Evolutionary conservation across 2,329 filamentous ascomycete genomes (phyloP).

Genomic region (Fusarium verrucosum): DNA sequence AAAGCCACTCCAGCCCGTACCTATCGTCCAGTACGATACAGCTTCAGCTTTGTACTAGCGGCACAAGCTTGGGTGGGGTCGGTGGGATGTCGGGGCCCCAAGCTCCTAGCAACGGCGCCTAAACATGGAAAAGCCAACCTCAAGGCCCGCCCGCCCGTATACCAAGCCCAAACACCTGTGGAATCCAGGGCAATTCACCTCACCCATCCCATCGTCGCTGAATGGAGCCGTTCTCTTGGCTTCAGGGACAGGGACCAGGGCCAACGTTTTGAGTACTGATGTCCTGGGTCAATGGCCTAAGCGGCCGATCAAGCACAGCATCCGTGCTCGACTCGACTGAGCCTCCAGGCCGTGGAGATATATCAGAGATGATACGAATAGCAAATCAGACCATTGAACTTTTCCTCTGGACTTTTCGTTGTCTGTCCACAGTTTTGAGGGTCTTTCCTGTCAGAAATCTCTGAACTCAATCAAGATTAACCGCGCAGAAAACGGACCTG

Average conservation of each 20-base stretch:
- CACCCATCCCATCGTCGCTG: conserved; percentile 24
- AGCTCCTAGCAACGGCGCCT: conserved; percentile 45
- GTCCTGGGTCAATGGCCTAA: neutral
- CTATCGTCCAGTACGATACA: conserved; percentile 23
- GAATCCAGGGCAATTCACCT: conserved; percentile 20
- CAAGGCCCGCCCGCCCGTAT: conserved; percentile 22
- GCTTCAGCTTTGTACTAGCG: conserved; percentile 35
- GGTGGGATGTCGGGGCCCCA: conserved; percentile 28
- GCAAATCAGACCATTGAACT: neutral
- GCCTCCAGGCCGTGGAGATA: conserved; percentile 2
- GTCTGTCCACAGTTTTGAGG: neutral
- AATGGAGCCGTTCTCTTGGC: conserved; percentile 25
- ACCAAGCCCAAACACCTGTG: conserved; percentile 21
- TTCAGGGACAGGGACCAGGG: conserved; percentile 15
- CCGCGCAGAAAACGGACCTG: conserved; percentile 32
- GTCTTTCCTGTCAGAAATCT: neutral
- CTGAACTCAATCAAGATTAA: conserved; percentile 38
- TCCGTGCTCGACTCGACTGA: conserved; percentile 1
- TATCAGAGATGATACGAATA: neutral
- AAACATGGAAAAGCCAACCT: conserved; percentile 39
- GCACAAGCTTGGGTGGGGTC: conserved; percentile 39
- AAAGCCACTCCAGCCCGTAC: conserved; percentile 12
- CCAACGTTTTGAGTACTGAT: conserved; percentile 1
- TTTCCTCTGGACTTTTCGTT: neutral
- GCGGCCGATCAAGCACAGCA: neutral